These are phyloP conservation scores for Orbilia blumenaviensis DNA, from an alignment of 2,329 filamentous ascomycete genomes.

Conservation along the genomic window DNA sequence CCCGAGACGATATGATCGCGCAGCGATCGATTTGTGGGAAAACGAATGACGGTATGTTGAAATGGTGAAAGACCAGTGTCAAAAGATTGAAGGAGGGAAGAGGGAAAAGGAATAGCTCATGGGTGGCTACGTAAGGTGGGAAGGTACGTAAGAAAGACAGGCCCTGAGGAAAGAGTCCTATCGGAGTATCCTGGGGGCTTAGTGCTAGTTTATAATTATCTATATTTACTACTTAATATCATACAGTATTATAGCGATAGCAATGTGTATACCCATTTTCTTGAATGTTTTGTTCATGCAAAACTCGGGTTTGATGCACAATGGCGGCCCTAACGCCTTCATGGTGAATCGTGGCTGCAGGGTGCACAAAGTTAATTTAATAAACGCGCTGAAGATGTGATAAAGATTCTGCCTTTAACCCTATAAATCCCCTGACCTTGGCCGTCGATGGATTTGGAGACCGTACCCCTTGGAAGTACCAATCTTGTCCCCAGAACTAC, in stretches of 20 bases:
- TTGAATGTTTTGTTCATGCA: not conserved
- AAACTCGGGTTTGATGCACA: too few relatives aligned
- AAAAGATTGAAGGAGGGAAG: not conserved
- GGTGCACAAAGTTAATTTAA: not conserved
- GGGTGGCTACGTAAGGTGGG: not conserved
- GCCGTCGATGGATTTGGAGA: not conserved
- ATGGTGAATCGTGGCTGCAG: slow-evolving; percentile 8
- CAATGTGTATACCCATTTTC: not conserved
- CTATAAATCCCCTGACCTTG: not conserved
- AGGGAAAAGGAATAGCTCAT: not conserved
- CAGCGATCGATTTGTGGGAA: not conserved
- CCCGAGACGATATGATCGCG: slow-evolving; percentile 11
- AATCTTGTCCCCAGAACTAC: too few relatives aligned
- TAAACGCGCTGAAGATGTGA: not conserved
- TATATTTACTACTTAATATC: slow-evolving; percentile 17
- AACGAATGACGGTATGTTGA: not conserved
- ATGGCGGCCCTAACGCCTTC: not conserved
- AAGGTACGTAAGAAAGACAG: not conserved
- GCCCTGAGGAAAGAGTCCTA: not conserved
- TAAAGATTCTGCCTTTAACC: not conserved
- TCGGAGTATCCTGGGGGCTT: not conserved
- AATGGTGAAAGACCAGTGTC: slow-evolving; percentile 12
- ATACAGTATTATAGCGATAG: not conserved
- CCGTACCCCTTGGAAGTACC: not conserved
- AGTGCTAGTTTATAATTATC: slow-evolving; percentile 58